phyloP scores from a whole-genome alignment of 352 stramenopile species.

The Phytophthora sojae region DNA sequence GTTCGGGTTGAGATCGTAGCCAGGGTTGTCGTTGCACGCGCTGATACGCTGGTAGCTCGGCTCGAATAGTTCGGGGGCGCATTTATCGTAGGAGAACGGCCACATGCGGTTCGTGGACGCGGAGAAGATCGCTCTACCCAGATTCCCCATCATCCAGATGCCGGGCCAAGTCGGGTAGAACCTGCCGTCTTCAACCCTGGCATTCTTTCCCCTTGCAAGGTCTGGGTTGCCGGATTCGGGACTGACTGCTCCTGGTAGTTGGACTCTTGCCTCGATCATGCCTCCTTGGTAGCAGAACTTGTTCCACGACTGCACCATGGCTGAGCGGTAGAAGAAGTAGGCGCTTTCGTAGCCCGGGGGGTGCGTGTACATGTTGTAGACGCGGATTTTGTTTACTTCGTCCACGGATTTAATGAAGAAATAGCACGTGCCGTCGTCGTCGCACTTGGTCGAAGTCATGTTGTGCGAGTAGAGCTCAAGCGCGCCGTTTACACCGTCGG shows the following conservation, averaged over 20 bases:
- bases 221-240: constrained; percentile 53
- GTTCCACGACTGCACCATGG: constrained; percentile 94
- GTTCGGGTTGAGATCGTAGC: constrained; percentile 89
- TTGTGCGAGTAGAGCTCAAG: constrained; percentile 93
- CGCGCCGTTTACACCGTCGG: constrained; percentile 90
- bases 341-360: constrained; percentile 50
- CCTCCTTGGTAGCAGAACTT: constrained; percentile 96
- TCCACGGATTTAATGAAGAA: constrained; percentile 51
- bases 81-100: constrained; percentile 94
- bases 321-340: constrained; percentile 62
- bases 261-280: constrained; percentile 88
- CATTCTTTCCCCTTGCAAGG: constrained; percentile 30
- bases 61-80: constrained; percentile 62
- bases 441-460: constrained; percentile 63
- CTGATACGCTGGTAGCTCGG: constrained; percentile 57
- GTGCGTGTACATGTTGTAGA: constrained; percentile 66
- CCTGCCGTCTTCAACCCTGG: constrained; percentile 57
- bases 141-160: constrained; percentile 95
- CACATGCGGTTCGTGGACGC: constrained; percentile 92
- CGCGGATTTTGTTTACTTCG: constrained; percentile 41
- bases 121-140: constrained; percentile 93
- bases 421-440: constrained; percentile 51
- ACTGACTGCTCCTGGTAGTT: constrained; percentile 86
- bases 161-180: constrained; percentile 88
- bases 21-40: constrained; percentile 89